Evolutionary conservation across 2,329 filamentous ascomycete species (phyloP).

Genomic region (Claviceps africana): DNA sequence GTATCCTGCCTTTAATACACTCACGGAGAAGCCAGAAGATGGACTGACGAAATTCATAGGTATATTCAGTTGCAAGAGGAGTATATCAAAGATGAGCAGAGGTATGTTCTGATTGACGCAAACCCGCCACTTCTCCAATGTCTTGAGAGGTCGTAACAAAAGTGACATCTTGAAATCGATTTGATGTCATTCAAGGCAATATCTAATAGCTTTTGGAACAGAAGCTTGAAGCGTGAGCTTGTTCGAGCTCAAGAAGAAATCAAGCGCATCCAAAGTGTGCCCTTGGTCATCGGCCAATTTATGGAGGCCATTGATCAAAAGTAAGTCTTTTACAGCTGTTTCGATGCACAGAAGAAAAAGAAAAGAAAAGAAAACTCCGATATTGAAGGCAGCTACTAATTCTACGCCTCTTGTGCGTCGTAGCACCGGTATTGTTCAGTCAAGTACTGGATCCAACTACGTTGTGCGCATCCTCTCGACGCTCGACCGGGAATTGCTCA

Average conservation of each 20-base stretch:
- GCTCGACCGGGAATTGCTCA: slow-evolving; percentile 93
- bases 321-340: slow-evolving; percentile 36
- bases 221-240: slow-evolving; percentile 91
- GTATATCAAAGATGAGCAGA: slow-evolving; percentile 99
- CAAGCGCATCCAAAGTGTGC: slow-evolving; percentile 97
- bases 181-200: background rate
- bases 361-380: too few species aligned
- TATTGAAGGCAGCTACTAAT: background rate
- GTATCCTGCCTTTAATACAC: background rate
- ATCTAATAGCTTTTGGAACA: slow-evolving; percentile 18
- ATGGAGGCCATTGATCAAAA: slow-evolving; percentile 99
- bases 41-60: slow-evolving; percentile 28
- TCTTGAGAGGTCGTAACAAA: background rate
- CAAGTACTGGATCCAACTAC: slow-evolving; percentile 96
- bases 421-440: slow-evolving; percentile 96
- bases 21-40: slow-evolving; percentile 3
- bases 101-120: slow-evolving; percentile 30
- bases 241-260: slow-evolving; percentile 98
- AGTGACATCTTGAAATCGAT: too few species aligned
- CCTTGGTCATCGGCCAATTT: slow-evolving; percentile 95
- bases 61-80: slow-evolving; percentile 98
- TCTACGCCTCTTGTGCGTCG: background rate
- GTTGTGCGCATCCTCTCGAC: slow-evolving; percentile 97
- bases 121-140: background rate
- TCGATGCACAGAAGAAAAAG: background rate